Evolutionary conservation across 1,284 basidiomycete genomes (phyloP).

Genomic region (Entoloma clypeatum): DNA sequence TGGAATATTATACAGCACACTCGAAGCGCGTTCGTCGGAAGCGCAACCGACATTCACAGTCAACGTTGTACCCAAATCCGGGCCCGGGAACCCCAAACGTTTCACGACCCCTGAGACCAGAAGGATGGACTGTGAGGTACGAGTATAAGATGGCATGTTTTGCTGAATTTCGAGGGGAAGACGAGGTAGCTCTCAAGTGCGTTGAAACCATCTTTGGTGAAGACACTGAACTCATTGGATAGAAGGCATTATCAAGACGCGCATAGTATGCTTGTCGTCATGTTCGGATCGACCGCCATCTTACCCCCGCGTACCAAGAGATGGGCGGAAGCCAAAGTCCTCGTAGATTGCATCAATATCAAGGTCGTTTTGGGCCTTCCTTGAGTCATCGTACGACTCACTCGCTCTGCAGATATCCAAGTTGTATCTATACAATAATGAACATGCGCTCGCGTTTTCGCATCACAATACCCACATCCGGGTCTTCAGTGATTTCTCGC

Average conservation of each 20-base stretch:
- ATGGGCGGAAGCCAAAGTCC: conserved; percentile 97
- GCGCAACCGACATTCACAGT: conserved; percentile 70
- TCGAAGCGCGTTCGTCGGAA: conserved; percentile 90
- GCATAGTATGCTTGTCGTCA: conserved; percentile 74
- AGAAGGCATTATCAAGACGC: conserved; percentile 88
- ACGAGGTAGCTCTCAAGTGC: conserved; percentile 83
- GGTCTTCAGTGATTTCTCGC: conserved; percentile 83
- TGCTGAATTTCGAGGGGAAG: conserved; percentile 89
- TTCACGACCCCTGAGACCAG: conserved; percentile 64
- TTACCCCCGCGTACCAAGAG: conserved; percentile 91
- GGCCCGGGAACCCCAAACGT: conserved; percentile 40
- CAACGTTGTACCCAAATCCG: conserved; percentile 45
- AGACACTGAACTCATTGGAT: conserved; percentile 4
- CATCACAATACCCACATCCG: conserved; percentile 84
- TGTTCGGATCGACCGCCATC: conserved; percentile 85
- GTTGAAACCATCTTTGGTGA: conserved; percentile 26
- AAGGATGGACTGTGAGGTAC: conserved; percentile 95
- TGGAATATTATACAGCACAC: conserved; percentile 92
- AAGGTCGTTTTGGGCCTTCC: conserved; percentile 48
- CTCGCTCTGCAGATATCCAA: conserved; percentile 65
- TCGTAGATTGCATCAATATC: conserved; percentile 87
- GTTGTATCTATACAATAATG: conserved; percentile 84
- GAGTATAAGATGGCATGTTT: conserved; percentile 97
- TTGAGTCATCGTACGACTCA: conserved; percentile 4
- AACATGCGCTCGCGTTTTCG: conserved; percentile 71